Conservation (phyloP, 306 rosid species). For the Medicago ruthenica region DNA sequence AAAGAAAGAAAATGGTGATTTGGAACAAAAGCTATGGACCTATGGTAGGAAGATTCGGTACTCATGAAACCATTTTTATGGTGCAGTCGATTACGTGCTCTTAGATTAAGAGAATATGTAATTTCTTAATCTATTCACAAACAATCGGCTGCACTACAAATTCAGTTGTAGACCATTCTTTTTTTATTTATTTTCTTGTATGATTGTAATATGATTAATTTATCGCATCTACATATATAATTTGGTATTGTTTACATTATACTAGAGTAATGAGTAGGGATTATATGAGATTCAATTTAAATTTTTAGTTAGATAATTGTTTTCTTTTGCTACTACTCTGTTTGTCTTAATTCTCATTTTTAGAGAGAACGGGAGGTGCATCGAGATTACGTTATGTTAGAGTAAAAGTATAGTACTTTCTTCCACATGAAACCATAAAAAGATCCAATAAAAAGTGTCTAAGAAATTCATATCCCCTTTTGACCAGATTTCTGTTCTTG, state of each 20-base stretch:
- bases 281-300: slow-evolving; percentile 32
- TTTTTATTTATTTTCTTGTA: background rate
- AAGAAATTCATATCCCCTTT: slow-evolving; percentile 1
- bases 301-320: background rate
- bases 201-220: background rate
- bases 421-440: background rate
- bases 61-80: too few species aligned
- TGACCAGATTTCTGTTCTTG: background rate
- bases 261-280: background rate
- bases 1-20: slow-evolving; percentile 11
- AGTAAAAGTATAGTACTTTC: background rate
- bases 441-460: background rate
- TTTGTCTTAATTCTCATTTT: slow-evolving; percentile 17
- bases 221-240: background rate
- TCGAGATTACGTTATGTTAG: background rate
- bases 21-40: too few species aligned
- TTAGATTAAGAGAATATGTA: too few species aligned
- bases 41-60: too few species aligned
- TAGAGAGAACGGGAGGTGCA: background rate
- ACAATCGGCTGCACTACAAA: too few species aligned
- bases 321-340: background rate
- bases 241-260: slow-evolving; percentile 25
- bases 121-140: too few species aligned
- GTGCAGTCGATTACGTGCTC: too few species aligned
- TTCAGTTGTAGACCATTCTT: too few species aligned